Percentiles rank a stretch among this genome's conserved stretches.
These are phyloP conservation scores for Urochloa ruziziensis DNA, from an alignment of 176 grass and related monocot genomes.

Conservation along the genomic window DNA sequence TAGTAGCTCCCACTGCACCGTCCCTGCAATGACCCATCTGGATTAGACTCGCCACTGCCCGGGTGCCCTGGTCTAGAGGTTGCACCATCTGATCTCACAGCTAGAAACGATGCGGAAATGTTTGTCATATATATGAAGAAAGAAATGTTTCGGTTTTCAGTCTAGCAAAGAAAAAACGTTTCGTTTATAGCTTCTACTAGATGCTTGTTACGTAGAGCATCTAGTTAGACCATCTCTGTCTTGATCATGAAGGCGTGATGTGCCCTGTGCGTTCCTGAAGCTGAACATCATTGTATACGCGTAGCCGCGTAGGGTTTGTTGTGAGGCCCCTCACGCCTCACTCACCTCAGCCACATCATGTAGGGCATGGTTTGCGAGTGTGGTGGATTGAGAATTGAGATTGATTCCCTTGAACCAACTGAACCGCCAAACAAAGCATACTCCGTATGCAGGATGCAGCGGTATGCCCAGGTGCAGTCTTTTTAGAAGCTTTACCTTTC, in stretches of 20 bases:
- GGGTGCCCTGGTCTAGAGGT: background rate
- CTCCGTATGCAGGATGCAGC: too few species aligned
- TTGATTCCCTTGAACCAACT: slow-evolving; percentile 14
- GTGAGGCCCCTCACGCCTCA: background rate
- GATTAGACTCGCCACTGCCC: background rate
- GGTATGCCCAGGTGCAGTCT: slow-evolving; percentile 34
- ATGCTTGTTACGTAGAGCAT: background rate
- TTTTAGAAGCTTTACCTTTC: slow-evolving; percentile 21
- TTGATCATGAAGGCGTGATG: background rate
- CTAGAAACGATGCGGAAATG: background rate
- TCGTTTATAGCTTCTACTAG: background rate
- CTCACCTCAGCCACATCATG: background rate
- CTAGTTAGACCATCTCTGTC: background rate
- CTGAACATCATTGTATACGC: background rate
- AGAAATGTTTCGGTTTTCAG: background rate
- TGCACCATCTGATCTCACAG: background rate
- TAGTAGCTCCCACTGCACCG: background rate
- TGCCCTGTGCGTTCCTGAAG: too few species aligned
- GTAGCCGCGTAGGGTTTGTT: background rate
- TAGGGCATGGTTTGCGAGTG: background rate
- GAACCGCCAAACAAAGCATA: slow-evolving; percentile 8
- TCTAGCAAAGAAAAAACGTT: background rate
- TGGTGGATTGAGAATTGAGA: background rate
- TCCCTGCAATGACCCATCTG: background rate
- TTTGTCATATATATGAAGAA: background rate